These are phyloP conservation scores for Picea sitchensis DNA, from an alignment of 75 land plant genomes.

Conservation along the genomic window DNA sequence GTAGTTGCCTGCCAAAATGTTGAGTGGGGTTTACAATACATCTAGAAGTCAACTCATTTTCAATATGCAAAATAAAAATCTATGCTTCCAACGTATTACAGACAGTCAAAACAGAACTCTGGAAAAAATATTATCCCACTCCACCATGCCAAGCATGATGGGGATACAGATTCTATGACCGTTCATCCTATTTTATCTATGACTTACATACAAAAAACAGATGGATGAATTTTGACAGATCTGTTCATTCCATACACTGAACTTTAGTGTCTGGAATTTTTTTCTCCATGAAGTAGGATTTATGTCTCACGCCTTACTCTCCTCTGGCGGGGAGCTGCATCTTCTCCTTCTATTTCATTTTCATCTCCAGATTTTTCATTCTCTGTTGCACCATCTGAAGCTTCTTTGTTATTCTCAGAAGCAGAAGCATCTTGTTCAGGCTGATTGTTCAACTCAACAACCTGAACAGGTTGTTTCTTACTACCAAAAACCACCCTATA, in stretches of 20 bases:
- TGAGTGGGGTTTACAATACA: not conserved
- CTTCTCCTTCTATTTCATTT: slow-evolving; percentile 14
- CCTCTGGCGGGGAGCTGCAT: slow-evolving; percentile 37
- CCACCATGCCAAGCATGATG: not conserved
- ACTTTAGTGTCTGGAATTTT: not conserved
- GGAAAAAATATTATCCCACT: not conserved
- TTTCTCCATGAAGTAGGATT: not conserved
- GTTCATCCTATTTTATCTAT: not conserved
- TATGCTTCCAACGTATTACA: not conserved
- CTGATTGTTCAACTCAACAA: not conserved
- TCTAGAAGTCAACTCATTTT: not conserved
- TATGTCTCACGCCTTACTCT: slow-evolving; percentile 36
- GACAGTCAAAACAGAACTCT: not conserved
- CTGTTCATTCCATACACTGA: not conserved
- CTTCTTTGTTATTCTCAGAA: not conserved
- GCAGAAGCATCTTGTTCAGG: not conserved
- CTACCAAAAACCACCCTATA: slow-evolving; percentile 56
- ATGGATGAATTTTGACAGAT: not conserved
- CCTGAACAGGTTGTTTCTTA: slow-evolving; percentile 20
- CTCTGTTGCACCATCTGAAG: slow-evolving; percentile 30
- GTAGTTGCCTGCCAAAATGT: no score
- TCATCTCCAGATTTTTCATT: slow-evolving; percentile 13
- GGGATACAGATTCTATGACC: not conserved
- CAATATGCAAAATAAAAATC: not conserved
- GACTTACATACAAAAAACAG: not conserved